A percentile compares a stretch with the other conserved stretches of the same genome.
phyloP scores from a whole-genome alignment of 2,329 filamentous ascomycete species.

The Nemania diffusa region DNA sequence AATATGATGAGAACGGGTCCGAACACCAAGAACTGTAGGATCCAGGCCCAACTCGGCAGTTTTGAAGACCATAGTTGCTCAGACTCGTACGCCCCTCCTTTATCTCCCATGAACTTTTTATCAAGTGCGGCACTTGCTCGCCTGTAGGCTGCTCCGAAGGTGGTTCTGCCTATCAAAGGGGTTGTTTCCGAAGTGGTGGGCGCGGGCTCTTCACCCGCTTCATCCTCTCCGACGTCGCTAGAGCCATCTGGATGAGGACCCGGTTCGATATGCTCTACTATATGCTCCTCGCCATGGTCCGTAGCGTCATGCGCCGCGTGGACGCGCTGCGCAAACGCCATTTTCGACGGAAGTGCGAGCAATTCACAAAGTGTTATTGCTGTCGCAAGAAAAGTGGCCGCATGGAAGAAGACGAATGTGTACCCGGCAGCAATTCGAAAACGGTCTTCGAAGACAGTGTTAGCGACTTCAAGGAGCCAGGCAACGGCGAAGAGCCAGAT shows the following conservation, averaged over 20 bases:
- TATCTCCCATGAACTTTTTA: constrained; percentile 47
- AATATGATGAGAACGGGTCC: constrained; percentile 82
- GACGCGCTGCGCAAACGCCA: constrained; percentile 71
- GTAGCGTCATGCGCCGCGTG: constrained; percentile 60
- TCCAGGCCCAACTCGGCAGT: constrained; percentile 86
- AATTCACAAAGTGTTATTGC: constrained; percentile 82
- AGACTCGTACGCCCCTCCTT: constrained; percentile 63
- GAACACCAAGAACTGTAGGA: constrained; percentile 83
- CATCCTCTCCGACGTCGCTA: constrained; percentile 37
- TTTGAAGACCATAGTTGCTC: constrained; percentile 89
- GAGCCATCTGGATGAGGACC: constrained; percentile 40
- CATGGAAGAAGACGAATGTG: constrained; percentile 81
- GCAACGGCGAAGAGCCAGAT: constrained; percentile 84
- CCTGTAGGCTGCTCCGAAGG: constrained; percentile 67
- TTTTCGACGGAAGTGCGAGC: constrained; percentile 78
- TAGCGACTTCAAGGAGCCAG: constrained; percentile 78
- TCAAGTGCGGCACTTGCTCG: constrained; percentile 56
- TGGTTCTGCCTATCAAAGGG: constrained; percentile 80
- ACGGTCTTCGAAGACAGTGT: constrained; percentile 81
- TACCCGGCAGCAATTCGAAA: constrained; percentile 82
- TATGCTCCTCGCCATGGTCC: constrained; percentile 34
- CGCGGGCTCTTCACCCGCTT: constrained; percentile 40
- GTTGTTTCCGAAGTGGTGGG: constrained; percentile 66
- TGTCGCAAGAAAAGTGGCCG: constrained; percentile 77
- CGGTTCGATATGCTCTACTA: constrained; percentile 49